Percentiles rank a stretch among this genome's conserved stretches.
Evolutionary conservation across 768 basidiomycete species (phyloP).

Genomic region (Boletus fagicola): DNA sequence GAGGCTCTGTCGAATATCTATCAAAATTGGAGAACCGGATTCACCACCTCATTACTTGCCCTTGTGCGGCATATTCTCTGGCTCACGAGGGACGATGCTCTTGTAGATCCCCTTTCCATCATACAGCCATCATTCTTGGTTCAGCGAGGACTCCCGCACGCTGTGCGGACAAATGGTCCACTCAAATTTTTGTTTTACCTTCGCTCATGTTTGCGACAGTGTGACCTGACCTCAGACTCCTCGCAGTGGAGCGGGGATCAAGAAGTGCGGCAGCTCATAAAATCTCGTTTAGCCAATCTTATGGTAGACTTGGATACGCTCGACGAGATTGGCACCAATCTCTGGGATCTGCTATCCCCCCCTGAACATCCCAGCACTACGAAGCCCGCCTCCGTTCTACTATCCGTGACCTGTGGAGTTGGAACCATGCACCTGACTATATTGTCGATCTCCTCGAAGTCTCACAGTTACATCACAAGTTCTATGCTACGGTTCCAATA

Average conservation of each 20-base stretch:
- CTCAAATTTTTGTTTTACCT: conserved; percentile 82
- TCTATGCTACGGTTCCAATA: conserved; percentile 28
- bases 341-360: conserved; percentile 25
- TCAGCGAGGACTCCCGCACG: conserved; percentile 66
- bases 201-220: conserved; percentile 51
- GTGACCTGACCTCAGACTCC: conserved; percentile 29
- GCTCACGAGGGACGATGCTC: conserved; percentile 46
- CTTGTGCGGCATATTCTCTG: conserved; percentile 50
- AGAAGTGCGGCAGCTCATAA: conserved; percentile 38
- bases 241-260: conserved; percentile 22
- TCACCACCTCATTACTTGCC: conserved; percentile 33
- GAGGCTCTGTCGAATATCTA: conserved; percentile 17
- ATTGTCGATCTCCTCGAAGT: conserved; percentile 19
- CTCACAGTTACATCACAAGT: conserved; percentile 25
- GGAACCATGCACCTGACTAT: conserved; percentile 21
- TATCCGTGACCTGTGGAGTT: conserved; percentile 19
- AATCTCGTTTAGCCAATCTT: conserved; percentile 36
- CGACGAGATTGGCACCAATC: conserved; percentile 24
- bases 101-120: conserved; percentile 76
- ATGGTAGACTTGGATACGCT: conserved; percentile 46
- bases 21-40: conserved; percentile 32
- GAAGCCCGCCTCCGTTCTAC: conserved; percentile 7
- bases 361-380: conserved; percentile 6
- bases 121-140: conserved; percentile 84
- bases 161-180: conserved; percentile 61